These are phyloP conservation scores for Botryotinia calthae DNA, from an alignment of 2,329 filamentous ascomycete species.

Conservation along the genomic window DNA sequence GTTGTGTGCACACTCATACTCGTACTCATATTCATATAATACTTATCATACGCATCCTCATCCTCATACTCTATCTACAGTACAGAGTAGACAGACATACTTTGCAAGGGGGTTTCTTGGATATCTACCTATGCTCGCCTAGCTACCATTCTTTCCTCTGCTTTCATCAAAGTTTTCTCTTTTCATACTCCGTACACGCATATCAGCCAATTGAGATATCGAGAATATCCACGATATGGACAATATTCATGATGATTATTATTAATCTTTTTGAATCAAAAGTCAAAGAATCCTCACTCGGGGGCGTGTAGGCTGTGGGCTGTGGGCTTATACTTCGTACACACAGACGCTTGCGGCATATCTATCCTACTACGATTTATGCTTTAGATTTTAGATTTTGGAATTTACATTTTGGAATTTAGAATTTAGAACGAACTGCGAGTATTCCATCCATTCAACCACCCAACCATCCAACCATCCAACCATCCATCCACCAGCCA, in stretches of 20 bases:
- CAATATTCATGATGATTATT: neutral
- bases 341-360: conserved; percentile 3
- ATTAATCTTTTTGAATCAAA: neutral
- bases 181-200: conserved; percentile 2
- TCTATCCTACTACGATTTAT: conserved; percentile 1
- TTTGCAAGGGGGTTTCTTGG: neutral
- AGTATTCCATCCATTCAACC: neutral
- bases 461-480: neutral
- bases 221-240: neutral
- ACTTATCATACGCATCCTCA: neutral
- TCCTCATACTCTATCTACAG: neutral
- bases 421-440: neutral
- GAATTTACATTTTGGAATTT: neutral
- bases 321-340: neutral
- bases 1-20: neutral
- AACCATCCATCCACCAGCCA: neutral
- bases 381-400: conserved; percentile 6
- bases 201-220: neutral
- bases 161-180: neutral
- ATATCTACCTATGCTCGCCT: neutral
- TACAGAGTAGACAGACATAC: neutral
- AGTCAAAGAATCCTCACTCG: conserved; percentile 10
- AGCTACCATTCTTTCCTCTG: neutral
- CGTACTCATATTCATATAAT: no score
- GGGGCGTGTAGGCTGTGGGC: neutral